Conservation (phyloP, 2,329 filamentous ascomycete species). For the Pseudogymnoascus sp. region DNA sequence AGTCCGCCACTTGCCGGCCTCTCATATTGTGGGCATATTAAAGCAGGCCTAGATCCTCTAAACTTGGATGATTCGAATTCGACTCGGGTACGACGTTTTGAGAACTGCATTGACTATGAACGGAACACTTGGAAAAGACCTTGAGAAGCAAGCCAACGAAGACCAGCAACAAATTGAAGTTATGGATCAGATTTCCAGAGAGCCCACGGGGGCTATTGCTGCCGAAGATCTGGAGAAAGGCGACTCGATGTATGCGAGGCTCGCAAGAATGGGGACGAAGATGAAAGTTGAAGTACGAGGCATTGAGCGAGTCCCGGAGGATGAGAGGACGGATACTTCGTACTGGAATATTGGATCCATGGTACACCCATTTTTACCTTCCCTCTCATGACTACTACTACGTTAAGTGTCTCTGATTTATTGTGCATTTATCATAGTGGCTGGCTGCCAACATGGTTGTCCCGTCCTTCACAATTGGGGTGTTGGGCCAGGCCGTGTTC, state of each 20-base stretch:
- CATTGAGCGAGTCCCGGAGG: slow-evolving; percentile 64
- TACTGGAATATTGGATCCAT: slow-evolving; percentile 63
- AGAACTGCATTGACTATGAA: not conserved
- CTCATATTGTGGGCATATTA: not conserved
- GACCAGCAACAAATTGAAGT: not conserved
- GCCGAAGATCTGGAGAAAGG: slow-evolving; percentile 27
- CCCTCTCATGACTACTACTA: not conserved
- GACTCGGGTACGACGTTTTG: not conserved
- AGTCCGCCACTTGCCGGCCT: not conserved
- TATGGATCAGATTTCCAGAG: not conserved
- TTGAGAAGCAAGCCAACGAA: not conserved
- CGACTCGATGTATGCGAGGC: slow-evolving; percentile 45
- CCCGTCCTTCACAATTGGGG: slow-evolving; percentile 67
- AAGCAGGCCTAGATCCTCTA: not conserved
- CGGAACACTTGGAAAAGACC: not conserved
- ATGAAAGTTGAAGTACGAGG: slow-evolving; percentile 66
- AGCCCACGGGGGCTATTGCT: not conserved
- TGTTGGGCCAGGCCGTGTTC: slow-evolving; percentile 61
- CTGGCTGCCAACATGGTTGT: slow-evolving; percentile 72
- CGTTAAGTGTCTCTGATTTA: slow-evolving; percentile 9
- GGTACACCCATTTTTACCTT: slow-evolving; percentile 40
- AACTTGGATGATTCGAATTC: not conserved
- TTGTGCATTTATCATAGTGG: slow-evolving; percentile 44
- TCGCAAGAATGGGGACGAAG: slow-evolving; percentile 55
- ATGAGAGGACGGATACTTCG: slow-evolving; percentile 58